Evolutionary conservation across 2,329 filamentous ascomycete species (phyloP), one percentile per base, ranked within the genome.

Genomic region (Laburnicola sp.): DNA sequence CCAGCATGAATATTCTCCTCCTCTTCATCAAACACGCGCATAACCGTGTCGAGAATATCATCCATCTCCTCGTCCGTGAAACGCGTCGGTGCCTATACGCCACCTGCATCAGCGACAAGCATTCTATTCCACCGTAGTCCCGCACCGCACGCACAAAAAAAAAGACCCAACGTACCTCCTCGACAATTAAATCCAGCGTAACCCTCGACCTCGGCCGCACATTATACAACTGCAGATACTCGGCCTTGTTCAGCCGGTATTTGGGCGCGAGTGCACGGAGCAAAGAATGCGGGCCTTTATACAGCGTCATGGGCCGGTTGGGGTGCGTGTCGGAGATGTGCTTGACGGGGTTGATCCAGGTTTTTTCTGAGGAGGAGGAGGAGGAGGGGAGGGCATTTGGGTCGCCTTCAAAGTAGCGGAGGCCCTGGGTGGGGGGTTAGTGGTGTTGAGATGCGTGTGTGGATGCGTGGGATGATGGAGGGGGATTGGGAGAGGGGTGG

Each of bases 381-480:
- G n/a, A n/a, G n/a, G n/a, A n/a, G n/a, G n/a, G n/a, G 60, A 37
- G 64, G 54, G 46, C 69, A 53, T 31, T 28, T 23, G 38, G 31
- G 46, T 42, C 31, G 46, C 38, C 37, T 37, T 48, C 46, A 71
- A 64, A 83, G 78, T 57, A 78, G 63, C 54, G 54, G 77, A 77
- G 62, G 82, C 64, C 78, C 82, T 73, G 46, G 7, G 35, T 26
- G 22, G 6, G 10, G 23, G 25, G 22, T 37, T 53, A 40, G 50
- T n/a, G 38, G 30, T 45, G 9, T 11, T 28, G 26, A 27, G 31
- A 44, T 35, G 42, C n/a, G 22, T 3, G 22, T 28, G 11, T 38
- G 22, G 26, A 28, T 25, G 30, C 11, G 25, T 42, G 16, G 31
- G n/a, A 27, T 16, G 16, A 6, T 1, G 30, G 35, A 40, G 35